A percentile compares a stretch with the other conserved stretches of the same genome.
Conservation (phyloP, 371 early-diverging fungal species). For the Rhizoclosmatium hyalinum region DNA sequence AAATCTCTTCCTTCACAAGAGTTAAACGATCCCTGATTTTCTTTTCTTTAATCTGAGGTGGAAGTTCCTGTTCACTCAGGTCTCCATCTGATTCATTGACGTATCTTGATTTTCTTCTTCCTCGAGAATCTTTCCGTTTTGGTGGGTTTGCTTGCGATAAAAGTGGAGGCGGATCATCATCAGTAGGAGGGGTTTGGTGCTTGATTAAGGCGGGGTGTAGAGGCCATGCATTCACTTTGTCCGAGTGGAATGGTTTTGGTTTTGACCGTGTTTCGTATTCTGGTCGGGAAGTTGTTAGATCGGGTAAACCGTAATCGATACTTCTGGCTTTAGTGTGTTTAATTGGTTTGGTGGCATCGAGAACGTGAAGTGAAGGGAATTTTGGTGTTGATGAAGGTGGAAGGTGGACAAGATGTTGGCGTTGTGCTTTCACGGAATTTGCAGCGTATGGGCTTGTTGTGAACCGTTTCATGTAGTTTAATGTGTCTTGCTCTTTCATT, state of each 20-base stretch:
- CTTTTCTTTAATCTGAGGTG: not conserved
- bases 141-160: not conserved
- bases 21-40: slow-evolving; percentile 16
- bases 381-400: not conserved
- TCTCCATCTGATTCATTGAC: not conserved
- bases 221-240: slow-evolving; percentile 11
- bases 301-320: slow-evolving; percentile 2
- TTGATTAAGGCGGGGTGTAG: slow-evolving; percentile 3
- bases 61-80: not conserved
- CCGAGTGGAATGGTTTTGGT: not conserved
- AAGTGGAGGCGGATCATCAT: not conserved
- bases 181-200: not conserved
- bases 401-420: not conserved
- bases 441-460: slow-evolving; percentile 17
- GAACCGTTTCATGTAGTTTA: slow-evolving; percentile 15
- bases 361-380: slow-evolving; percentile 4
- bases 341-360: not conserved
- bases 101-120: not conserved
- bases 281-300: not conserved
- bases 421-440: slow-evolving; percentile 12
- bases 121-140: not conserved
- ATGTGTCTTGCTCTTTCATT: slow-evolving; percentile 13
- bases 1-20: slow-evolving; percentile 19
- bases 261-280: not conserved
- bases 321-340: not conserved